Percentiles rank a stretch among this genome's conserved stretches.
These are phyloP conservation scores for Kernera saxatilis DNA, from an alignment of 345 rosid species.

Conservation along the genomic window DNA sequence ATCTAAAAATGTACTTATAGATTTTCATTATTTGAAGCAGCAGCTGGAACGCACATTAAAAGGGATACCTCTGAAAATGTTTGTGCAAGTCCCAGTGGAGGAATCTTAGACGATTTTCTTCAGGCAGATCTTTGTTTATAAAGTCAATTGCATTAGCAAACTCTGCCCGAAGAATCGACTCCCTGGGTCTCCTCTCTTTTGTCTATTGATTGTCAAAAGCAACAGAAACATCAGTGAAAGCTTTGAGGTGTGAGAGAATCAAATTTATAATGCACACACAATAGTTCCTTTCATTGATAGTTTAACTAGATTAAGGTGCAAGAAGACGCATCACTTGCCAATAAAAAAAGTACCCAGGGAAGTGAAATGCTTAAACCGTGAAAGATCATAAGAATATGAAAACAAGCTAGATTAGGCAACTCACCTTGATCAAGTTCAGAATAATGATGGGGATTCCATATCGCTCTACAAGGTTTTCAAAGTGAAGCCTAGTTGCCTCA, in stretches of 20 bases:
- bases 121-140: conserved; percentile 82
- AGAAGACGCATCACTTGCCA: conserved; percentile 5
- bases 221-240: conserved; percentile 4
- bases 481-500: conserved; percentile 92
- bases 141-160: conserved; percentile 94
- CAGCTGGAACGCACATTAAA: background rate
- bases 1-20: background rate
- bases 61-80: conserved; percentile 66
- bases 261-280: background rate
- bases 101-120: conserved; percentile 66
- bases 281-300: background rate
- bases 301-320: background rate
- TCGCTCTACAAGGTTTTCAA: conserved; percentile 81
- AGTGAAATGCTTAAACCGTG: background rate
- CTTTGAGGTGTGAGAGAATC: background rate
- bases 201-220: conserved; percentile 20
- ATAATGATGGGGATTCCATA: conserved; percentile 95
- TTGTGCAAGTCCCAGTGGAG: conserved; percentile 53
- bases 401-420: conserved; percentile 18
- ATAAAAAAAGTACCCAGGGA: background rate
- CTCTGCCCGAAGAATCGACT: conserved; percentile 87
- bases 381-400: conserved; percentile 1
- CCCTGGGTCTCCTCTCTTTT: conserved; percentile 62
- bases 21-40: background rate
- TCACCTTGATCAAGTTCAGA: conserved; percentile 89